These are phyloP conservation scores for Dictyophora rubrovolvata DNA, from an alignment of 768 basidiomycete genomes.

Conservation along the genomic window DNA sequence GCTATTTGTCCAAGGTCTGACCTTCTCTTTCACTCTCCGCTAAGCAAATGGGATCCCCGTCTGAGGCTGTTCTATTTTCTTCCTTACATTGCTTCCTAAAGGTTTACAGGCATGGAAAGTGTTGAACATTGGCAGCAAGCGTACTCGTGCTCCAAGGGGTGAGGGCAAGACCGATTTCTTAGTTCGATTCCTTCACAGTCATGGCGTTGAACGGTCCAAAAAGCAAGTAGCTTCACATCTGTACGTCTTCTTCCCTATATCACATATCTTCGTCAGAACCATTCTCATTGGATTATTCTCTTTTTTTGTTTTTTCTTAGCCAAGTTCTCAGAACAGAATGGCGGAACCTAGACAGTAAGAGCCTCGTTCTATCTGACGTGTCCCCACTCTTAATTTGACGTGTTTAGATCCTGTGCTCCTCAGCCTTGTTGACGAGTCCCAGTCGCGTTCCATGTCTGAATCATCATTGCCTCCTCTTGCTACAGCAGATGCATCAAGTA, in stretches of 20 bases:
- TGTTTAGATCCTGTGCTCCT: conserved; percentile 5
- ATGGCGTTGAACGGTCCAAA: conserved; percentile 64
- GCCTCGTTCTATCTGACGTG: background rate
- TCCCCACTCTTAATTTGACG: background rate
- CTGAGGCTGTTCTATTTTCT: background rate
- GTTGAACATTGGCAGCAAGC: conserved; percentile 6
- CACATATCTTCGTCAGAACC: background rate
- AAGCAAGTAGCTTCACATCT: conserved; percentile 89
- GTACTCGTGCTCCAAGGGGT: conserved; percentile 7
- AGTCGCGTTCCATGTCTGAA: conserved; percentile 7
- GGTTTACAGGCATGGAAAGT: conserved; percentile 8
- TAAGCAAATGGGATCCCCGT: conserved; percentile 22
- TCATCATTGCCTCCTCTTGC: conserved; percentile 6
- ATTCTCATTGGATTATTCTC: too few species aligned
- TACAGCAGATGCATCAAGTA: conserved; percentile 21
- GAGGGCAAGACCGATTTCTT: conserved; percentile 79
- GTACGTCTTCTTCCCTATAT: conserved; percentile 35
- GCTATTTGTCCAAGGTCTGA: conserved; percentile 62
- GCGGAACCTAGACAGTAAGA: conserved; percentile 6
- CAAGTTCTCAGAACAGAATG: conserved; percentile 9
- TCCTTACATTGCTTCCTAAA: background rate
- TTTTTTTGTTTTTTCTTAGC: background rate
- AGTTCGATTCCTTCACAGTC: conserved; percentile 65
- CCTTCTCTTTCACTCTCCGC: background rate
- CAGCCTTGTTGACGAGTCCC: conserved; percentile 7